Percentiles rank a stretch among this genome's conserved stretches.
These are phyloP conservation scores for Oryza meridionalis DNA, from an alignment of 176 grass and related monocot species.

Conservation along the genomic window DNA sequence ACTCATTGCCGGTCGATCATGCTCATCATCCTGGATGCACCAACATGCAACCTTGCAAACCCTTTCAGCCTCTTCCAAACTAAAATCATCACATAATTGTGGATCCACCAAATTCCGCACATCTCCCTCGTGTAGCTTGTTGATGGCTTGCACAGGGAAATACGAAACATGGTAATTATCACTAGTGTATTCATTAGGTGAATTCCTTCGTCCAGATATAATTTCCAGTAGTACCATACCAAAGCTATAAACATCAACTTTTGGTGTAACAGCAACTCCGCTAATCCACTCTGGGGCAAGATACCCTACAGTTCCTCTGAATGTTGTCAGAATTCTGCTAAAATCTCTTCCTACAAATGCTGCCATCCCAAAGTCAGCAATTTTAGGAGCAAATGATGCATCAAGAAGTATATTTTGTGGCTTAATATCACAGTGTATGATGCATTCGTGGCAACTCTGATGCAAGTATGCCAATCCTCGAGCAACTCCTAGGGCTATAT, in stretches of 20 bases:
- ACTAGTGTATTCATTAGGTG: neutral
- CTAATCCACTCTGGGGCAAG: conserved; percentile 57
- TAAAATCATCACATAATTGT: too few relatives aligned
- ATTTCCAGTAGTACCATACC: conserved; percentile 56
- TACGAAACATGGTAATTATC: too few relatives aligned
- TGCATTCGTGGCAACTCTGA: conserved; percentile 46
- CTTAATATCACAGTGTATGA: conserved; percentile 60
- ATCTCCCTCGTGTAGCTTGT: too few relatives aligned
- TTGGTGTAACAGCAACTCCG: conserved; percentile 30
- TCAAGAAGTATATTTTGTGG: conserved; percentile 39
- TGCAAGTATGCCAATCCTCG: conserved; percentile 54
- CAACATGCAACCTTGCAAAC: too few relatives aligned
- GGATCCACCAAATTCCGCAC: too few relatives aligned
- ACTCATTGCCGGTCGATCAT: too few relatives aligned
- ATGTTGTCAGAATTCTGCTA: conserved; percentile 46
- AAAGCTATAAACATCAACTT: conserved; percentile 56
- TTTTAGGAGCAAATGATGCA: conserved; percentile 40
- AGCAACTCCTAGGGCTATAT: conserved; percentile 10
- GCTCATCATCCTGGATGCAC: too few relatives aligned
- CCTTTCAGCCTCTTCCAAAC: too few relatives aligned
- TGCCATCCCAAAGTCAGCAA: conserved; percentile 58
- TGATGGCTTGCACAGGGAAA: too few relatives aligned
- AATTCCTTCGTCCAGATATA: conserved; percentile 45
- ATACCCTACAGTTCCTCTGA: conserved; percentile 58
- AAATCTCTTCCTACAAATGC: conserved; percentile 48